Base-by-base conservation (phyloP, 805 yeast species). In the Nakazawaea wyomingensis region DNA sequence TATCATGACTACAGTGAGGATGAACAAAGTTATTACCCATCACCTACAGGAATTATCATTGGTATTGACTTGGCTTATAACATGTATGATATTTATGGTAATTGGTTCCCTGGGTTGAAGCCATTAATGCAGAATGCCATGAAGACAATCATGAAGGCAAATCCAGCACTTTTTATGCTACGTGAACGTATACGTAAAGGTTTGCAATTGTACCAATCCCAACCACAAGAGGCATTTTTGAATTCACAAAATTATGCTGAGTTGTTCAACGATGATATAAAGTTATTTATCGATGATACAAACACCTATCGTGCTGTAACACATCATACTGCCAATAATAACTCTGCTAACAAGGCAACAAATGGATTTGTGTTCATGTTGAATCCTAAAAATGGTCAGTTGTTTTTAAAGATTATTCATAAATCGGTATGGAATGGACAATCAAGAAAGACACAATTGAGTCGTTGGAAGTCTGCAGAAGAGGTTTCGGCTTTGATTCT, bases 381-480 rank as follows among this genome's bases (percentile, higher is more conserved):
- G 56, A 87, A 91, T 56, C 97, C 99, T 1, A 80, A 81, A 51
- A 78, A 90, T 1, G 99, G 99, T 28, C 96, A 90, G 57, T 62
- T 93, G 39, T 89, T 85, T 57, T 69, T 93, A 62, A 88, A 87
- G 57, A 78, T 93, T 43, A 87, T 93, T 46, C 98, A 91, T 55
- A 87, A 95, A 0, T 85, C 95, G 5, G 96, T 88, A 2, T 93
- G 96, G 95, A 83, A 96, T 3, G 99, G 99, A 16, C 98, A 93
- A 61, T 90, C 88, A 55, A 82, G 97, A 54, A 71, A 91, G 47
- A 83, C 93, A 22, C 97, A 93, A 57, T 66, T 93, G 50, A 90
- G 98, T 1, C 93, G 93, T 59, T 93, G 99, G 99, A 93, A 91
- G 60, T 82, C 98, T 1, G 98, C 99, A 0, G 99, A 93, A 63